A percentile compares a stretch with the other conserved stretches of the same genome.
Conservation (phyloP, 202 grass and related monocot genomes). For the Panicum virgatum region DNA sequence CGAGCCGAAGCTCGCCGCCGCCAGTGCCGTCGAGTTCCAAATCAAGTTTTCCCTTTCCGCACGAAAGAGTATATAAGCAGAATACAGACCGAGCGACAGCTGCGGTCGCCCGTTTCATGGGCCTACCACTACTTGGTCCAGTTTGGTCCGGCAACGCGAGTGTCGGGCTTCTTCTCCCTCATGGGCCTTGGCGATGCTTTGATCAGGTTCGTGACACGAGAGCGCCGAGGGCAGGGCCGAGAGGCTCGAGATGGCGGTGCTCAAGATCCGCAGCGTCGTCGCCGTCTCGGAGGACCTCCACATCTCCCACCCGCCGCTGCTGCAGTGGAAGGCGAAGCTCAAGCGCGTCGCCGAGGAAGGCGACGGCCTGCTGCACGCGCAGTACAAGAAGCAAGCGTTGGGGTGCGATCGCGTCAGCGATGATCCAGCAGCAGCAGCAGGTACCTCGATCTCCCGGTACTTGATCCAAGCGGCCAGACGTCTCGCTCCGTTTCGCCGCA, state of each 20-base stretch:
- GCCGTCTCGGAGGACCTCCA: not conserved
- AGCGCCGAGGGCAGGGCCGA: conserved; percentile 10
- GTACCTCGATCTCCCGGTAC: not conserved
- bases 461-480: not conserved
- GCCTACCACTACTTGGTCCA: no score
- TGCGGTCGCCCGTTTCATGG: no score
- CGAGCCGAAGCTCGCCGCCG: no score
- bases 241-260: conserved; percentile 19
- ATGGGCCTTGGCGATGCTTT: no score
- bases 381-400: not conserved
- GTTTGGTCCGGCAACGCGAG: no score
- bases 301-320: conserved; percentile 1
- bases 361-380: not conserved
- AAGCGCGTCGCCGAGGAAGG: not conserved
- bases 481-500: not conserved
- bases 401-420: not conserved
- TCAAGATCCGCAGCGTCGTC: conserved; percentile 21
- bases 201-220: no score
- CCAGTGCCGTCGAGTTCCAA: no score
- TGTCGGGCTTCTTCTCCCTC: no score
- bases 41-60: no score
- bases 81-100: no score
- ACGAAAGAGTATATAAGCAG: no score
- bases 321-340: not conserved
- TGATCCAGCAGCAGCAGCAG: not conserved